phyloP scores from a whole-genome alignment of 768 basidiomycete species.

The Pisolithus marmoratus region DNA sequence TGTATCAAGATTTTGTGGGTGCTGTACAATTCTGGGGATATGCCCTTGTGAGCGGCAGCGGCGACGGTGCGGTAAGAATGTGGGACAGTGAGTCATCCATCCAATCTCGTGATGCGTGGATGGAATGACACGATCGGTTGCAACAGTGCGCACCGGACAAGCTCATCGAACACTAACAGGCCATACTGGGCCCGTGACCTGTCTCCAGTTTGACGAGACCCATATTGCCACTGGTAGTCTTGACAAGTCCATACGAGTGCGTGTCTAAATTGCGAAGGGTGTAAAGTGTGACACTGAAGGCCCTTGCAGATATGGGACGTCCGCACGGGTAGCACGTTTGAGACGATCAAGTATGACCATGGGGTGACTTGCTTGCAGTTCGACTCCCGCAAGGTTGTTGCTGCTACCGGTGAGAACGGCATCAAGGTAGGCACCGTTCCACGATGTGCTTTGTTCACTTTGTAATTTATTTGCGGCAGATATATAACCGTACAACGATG shows the following conservation, averaged over 20 bases:
- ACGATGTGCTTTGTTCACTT: background rate
- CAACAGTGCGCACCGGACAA: conserved; percentile 94
- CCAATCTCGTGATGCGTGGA: background rate
- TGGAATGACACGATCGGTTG: background rate
- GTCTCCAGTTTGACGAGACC: conserved; percentile 93
- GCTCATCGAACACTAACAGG: conserved; percentile 89
- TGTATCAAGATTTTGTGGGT: conserved; percentile 97
- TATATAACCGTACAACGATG: conserved; percentile 92
- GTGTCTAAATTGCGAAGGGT: conserved; percentile 18
- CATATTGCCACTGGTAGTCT: conserved; percentile 90
- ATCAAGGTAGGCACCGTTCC: conserved; percentile 56
- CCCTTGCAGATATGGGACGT: conserved; percentile 87
- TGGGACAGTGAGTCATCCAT: conserved; percentile 85
- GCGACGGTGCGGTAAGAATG: conserved; percentile 96
- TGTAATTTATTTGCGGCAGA: conserved; percentile 36
- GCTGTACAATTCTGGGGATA: conserved; percentile 99
- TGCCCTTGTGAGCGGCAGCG: conserved; percentile 93
- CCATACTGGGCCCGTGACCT: conserved; percentile 90
- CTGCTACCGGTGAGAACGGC: conserved; percentile 90
- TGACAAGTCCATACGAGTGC: conserved; percentile 86
- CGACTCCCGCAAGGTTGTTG: conserved; percentile 88
- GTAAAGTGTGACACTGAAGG: background rate
- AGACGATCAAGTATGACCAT: conserved; percentile 87
- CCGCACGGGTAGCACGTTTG: conserved; percentile 79
- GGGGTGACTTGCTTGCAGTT: conserved; percentile 91